These are phyloP conservation scores for Sabuloglossum arenarium DNA, from an alignment of 495 filamentous ascomycete genomes.

Conservation along the genomic window DNA sequence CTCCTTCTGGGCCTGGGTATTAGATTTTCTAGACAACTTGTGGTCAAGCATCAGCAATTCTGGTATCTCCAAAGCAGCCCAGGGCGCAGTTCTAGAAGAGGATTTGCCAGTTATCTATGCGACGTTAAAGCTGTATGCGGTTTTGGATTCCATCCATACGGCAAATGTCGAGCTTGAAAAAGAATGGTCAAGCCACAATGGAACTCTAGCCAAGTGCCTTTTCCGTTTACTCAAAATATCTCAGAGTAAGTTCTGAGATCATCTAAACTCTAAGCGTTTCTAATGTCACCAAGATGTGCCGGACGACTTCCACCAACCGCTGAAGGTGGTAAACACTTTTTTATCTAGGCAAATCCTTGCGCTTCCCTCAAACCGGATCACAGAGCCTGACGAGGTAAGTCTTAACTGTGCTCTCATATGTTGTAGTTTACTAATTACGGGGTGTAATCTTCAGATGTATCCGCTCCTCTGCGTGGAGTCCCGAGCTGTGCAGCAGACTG, in stretches of 20 bases:
- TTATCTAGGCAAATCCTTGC: constrained; percentile 40
- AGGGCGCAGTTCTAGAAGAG: constrained; percentile 13
- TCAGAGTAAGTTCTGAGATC: constrained; percentile 5
- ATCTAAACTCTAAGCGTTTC: not conserved
- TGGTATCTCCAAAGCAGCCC: constrained; percentile 8
- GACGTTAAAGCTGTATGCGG: constrained; percentile 47
- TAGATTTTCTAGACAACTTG: constrained; percentile 17
- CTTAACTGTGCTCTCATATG: not conserved
- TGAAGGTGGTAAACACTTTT: constrained; percentile 48
- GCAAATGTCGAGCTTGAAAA: constrained; percentile 77
- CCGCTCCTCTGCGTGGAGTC: constrained; percentile 58
- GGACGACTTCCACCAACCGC: constrained; percentile 35
- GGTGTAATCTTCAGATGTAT: constrained; percentile 25
- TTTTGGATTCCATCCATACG: constrained; percentile 25
- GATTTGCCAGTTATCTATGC: constrained; percentile 40
- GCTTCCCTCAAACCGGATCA: constrained; percentile 30
- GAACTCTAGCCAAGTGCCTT: constrained; percentile 30
- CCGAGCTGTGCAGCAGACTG: constrained; percentile 50
- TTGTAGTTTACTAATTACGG: not conserved
- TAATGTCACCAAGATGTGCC: constrained; percentile 19
- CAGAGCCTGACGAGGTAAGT: constrained; percentile 27
- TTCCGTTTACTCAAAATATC: constrained; percentile 34
- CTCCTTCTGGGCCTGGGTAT: not conserved
- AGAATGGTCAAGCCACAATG: constrained; percentile 32
- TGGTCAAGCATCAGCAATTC: constrained; percentile 24